Base-by-base conservation (phyloP, 495 filamentous ascomycete species). In the Penicillium simplicissimum region DNA sequence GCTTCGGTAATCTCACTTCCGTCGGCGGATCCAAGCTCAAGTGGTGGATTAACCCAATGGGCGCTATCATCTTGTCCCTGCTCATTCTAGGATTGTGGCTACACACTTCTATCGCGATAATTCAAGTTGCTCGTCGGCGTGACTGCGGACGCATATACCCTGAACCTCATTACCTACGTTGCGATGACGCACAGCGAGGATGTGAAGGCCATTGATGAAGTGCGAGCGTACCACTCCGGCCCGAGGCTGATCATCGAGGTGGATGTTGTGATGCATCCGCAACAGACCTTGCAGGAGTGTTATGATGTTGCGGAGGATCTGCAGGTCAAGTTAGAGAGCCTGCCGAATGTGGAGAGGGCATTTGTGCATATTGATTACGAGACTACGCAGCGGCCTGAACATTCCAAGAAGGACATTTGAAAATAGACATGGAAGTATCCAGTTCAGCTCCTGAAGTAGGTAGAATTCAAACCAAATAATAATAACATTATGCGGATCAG, bases 281-380 rank as follows among this genome's bases (percentile, higher is more conserved):
- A 35, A 4, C 25, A 36, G 42, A 58, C 42, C 15, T 35, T 58
- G 17, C 37, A 37, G n/a, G 33, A 31, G n/a, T 48, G 42, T 36
- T 43, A 58, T 37, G 56, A 58, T 58, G 34, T 58, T 37, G 40
- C 56, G 9, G 42, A 58, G 19, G 56, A 58, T 21, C n/a, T 58
- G 17, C 56, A 58, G 19, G 43, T n/a, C 8, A 58, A 58, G 10
- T n/a, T 58, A 7, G 56, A 58, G 40, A 58, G 48, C 13, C 28
- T 45, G 42, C 42, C 42, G 42, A 45, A 45, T 45, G 40, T 57
- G 40, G 55, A 57, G 55, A 43, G 55, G 28, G 55, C 55, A 5
- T 57, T 48, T 19, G 55, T 57, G n/a, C 55, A 57, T 47, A 15
- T 57, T 9, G 55, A 57, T 23, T 57, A 57, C 36, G 55, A 57